Evolutionary conservation across 805 yeast species (phyloP).

Genomic region (Teunomyces tritomae): DNA sequence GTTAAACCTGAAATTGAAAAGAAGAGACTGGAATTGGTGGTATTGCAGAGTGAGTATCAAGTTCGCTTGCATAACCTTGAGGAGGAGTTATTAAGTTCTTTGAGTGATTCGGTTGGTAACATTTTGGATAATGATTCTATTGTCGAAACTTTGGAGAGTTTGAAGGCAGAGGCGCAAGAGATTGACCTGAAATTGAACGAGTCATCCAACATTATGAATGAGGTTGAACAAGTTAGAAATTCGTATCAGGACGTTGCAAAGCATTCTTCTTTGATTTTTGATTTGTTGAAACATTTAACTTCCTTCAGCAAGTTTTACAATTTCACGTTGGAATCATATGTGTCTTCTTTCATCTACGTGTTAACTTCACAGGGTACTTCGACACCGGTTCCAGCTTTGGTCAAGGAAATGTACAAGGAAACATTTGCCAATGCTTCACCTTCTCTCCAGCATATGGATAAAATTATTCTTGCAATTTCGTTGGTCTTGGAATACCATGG

Average conservation of each 20-base stretch:
- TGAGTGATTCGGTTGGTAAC: constrained; percentile 57
- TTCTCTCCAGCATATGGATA: constrained; percentile 46
- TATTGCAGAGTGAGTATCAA: constrained; percentile 58
- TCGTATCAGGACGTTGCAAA: constrained; percentile 54
- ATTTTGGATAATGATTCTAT: constrained; percentile 68
- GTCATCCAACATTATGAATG: constrained; percentile 51
- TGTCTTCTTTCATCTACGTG: constrained; percentile 15
- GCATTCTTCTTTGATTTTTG: constrained; percentile 51
- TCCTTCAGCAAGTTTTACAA: constrained; percentile 54
- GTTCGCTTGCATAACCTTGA: constrained; percentile 57
- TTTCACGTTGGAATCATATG: constrained; percentile 45
- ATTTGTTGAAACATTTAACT: constrained; percentile 38
- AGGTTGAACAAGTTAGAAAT: constrained; percentile 48
- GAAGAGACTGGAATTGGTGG: constrained; percentile 52
- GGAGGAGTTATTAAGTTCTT: constrained; percentile 50
- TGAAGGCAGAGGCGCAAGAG: constrained; percentile 61
- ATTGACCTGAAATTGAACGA: constrained; percentile 54
- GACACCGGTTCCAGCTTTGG: constrained; percentile 22
- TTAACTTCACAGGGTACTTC: constrained; percentile 15
- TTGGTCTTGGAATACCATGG: constrained; percentile 28
- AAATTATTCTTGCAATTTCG: constrained; percentile 41
- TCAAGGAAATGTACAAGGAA: constrained; percentile 42
- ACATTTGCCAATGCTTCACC: constrained; percentile 45
- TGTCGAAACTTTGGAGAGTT: constrained; percentile 54
- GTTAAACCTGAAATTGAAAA: constrained; percentile 67